Conservation (phyloP, 2,329 filamentous ascomycete genomes). For the Trichoderma cornu-damae region DNA sequence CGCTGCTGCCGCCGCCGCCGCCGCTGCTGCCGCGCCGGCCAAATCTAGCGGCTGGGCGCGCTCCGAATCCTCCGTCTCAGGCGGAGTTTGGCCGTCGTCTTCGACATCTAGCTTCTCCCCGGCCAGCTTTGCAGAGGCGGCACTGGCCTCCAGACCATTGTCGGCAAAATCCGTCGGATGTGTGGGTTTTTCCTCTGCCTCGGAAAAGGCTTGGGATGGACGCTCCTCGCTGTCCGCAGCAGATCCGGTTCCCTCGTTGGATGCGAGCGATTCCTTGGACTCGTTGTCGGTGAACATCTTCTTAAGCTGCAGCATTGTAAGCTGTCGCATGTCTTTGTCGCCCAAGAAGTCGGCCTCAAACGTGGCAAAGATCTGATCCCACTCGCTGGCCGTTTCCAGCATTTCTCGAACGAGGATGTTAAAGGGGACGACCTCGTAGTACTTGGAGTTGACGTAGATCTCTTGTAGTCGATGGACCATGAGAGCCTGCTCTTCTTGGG, state of each 20-base stretch:
- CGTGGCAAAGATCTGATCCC: conserved; percentile 84
- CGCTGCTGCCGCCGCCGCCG: no score
- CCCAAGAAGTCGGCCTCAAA: conserved; percentile 94
- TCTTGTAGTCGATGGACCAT: conserved; percentile 76
- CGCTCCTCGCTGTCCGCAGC: conserved; percentile 47
- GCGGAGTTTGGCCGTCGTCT: conserved; percentile 31
- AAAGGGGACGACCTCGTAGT: conserved; percentile 93
- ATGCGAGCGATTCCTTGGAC: conserved; percentile 67
- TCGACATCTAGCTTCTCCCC: conserved; percentile 24
- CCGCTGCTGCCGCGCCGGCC: conserved; percentile 22
- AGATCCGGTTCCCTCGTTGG: conserved; percentile 62
- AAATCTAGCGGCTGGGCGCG: conserved; percentile 49
- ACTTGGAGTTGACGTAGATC: conserved; percentile 87
- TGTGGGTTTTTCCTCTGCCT: conserved; percentile 44
- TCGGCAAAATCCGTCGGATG: conserved; percentile 40
- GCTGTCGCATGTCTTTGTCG: conserved; percentile 89
- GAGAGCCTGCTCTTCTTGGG: conserved; percentile 73
- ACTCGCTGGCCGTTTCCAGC: conserved; percentile 86
- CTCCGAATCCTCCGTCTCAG: conserved; percentile 35
- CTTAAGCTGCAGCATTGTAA: conserved; percentile 87
- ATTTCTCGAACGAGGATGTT: conserved; percentile 85
- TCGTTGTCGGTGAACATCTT: conserved; percentile 93
- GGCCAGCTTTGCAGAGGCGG: conserved; percentile 24
- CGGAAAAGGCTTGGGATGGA: conserved; percentile 41
- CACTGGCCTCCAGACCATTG: conserved; percentile 31